These are phyloP conservation scores for Hibiscus mutabilis DNA, from an alignment of 345 rosid genomes.

Conservation along the genomic window DNA sequence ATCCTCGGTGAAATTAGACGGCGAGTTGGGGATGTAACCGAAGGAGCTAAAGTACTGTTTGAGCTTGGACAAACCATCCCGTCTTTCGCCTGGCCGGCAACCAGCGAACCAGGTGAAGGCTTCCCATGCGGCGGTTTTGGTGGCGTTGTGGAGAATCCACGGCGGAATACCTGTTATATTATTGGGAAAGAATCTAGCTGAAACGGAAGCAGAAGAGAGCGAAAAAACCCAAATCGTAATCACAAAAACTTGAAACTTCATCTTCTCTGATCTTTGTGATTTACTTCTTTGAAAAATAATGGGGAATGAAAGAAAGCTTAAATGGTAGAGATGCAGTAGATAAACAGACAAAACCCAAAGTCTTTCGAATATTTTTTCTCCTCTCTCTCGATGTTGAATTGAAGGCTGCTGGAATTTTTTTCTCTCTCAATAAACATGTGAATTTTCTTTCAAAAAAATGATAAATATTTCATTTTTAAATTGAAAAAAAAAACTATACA, in stretches of 20 bases:
- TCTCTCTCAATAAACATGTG: too few relatives aligned
- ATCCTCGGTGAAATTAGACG: slow-evolving; percentile 51
- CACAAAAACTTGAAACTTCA: slow-evolving; percentile 10
- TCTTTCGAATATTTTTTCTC: not conserved
- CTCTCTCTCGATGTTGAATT: too few relatives aligned
- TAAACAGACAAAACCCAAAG: not conserved
- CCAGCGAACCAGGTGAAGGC: slow-evolving; percentile 51
- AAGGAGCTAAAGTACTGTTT: slow-evolving; percentile 68
- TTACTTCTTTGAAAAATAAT: not conserved
- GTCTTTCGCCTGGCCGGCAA: slow-evolving; percentile 51
- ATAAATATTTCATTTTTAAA: too few relatives aligned
- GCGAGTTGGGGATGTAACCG: slow-evolving; percentile 51
- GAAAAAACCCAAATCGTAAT: slow-evolving; percentile 15
- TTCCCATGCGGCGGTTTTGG: slow-evolving; percentile 46
- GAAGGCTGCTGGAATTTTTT: too few relatives aligned
- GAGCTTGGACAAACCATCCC: slow-evolving; percentile 53
- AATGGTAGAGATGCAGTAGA: not conserved
- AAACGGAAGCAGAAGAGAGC: slow-evolving; percentile 12
- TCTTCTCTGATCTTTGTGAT: not conserved
- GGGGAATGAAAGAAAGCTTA: not conserved
- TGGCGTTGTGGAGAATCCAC: slow-evolving; percentile 19
- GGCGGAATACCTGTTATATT: slow-evolving; percentile 33
- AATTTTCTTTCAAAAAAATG: too few relatives aligned
- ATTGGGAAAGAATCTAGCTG: slow-evolving; percentile 33
- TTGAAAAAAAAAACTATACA: too few relatives aligned